A percentile compares a stretch with the other conserved stretches of the same genome.
Evolutionary conservation across 108 stramenopile species (phyloP).

Genomic region (Pseudonitzschia multistriata): DNA sequence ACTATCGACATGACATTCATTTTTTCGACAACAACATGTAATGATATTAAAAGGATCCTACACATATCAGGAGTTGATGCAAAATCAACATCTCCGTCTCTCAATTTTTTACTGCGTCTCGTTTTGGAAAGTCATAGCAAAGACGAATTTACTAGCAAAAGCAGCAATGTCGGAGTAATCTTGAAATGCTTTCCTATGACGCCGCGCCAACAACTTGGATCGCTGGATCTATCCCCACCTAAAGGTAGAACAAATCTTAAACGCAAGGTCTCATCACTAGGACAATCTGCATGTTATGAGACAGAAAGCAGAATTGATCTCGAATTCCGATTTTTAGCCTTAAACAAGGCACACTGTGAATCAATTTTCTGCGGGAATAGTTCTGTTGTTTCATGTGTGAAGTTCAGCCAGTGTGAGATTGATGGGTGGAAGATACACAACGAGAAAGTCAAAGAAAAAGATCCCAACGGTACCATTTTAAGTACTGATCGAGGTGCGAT

Average conservation of each 20-base stretch:
- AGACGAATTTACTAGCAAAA: too few relatives aligned
- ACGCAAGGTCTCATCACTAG: not conserved
- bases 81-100: conserved; percentile 8
- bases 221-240: not conserved
- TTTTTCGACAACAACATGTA: not conserved
- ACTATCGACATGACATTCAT: conserved; percentile 6
- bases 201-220: conserved; percentile 4
- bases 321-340: conserved; percentile 5
- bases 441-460: not conserved
- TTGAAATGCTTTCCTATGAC: conserved; percentile 18
- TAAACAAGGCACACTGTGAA: not conserved
- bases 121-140: not conserved
- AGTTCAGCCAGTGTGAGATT: conserved; percentile 10
- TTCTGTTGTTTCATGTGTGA: not conserved
- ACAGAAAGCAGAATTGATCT: not conserved
- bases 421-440: not conserved
- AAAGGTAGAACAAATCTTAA: not conserved
- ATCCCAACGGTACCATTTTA: not conserved
- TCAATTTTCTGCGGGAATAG: not conserved
- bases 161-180: not conserved
- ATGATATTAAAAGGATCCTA: not conserved
- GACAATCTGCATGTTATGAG: not conserved
- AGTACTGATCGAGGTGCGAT: not conserved
- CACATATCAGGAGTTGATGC: conserved; percentile 7
- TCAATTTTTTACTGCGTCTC: not conserved